A percentile compares a stretch with the other conserved stretches of the same genome.
Evolutionary conservation across 345 rosid genomes (phyloP).

Genomic region (Hevea brasiliensis): DNA sequence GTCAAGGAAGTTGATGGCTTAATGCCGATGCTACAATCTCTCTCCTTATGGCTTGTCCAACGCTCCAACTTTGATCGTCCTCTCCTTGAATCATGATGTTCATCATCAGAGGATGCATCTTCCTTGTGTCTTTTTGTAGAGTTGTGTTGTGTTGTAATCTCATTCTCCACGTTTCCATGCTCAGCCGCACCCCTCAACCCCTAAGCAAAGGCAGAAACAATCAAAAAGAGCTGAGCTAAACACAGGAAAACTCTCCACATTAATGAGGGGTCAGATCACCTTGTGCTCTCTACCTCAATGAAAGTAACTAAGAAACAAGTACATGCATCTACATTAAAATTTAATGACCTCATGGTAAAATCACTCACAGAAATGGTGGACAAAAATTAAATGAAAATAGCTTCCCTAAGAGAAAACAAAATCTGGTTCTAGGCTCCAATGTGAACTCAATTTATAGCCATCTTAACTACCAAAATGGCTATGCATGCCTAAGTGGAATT

Average conservation of each 20-base stretch:
- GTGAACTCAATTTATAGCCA: not conserved
- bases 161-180: conserved; percentile 45
- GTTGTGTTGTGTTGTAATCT: conserved; percentile 41
- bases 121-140: conserved; percentile 56
- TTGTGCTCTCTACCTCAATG: not conserved
- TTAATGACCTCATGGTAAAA: not conserved
- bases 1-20: conserved; percentile 67
- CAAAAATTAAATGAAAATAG: not conserved
- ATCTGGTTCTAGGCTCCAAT: not conserved
- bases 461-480: not conserved
- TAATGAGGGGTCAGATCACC: conserved; percentile 2
- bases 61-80: conserved; percentile 92
- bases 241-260: conserved; percentile 18
- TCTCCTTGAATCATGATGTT: conserved; percentile 68
- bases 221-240: conserved; percentile 33
- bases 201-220: conserved; percentile 46
- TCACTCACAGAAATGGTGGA: not conserved
- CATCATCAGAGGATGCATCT: conserved; percentile 74
- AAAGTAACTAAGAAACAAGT: not conserved
- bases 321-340: conserved; percentile 1
- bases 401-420: not conserved
- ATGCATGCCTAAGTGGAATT: not conserved
- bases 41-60: conserved; percentile 93
- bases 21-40: conserved; percentile 53
- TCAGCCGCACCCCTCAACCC: conserved; percentile 50